A percentile compares a stretch with the other conserved stretches of the same genome.
phyloP scores from a whole-genome alignment of 139 green algal genomes.

The Eudorina sp. region DNA sequence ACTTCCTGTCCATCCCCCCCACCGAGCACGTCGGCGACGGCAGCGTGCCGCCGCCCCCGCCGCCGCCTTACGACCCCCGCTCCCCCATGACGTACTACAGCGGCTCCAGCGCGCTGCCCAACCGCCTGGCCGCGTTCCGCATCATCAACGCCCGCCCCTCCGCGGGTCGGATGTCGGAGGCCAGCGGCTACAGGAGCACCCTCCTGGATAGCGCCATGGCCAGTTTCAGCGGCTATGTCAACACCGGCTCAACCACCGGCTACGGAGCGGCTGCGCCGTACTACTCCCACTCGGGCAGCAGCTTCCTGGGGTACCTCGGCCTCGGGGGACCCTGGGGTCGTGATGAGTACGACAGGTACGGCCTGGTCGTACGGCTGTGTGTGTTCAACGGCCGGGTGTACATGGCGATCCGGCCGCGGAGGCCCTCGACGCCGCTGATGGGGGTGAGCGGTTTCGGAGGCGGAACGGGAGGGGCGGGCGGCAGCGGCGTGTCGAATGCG shows the following conservation, averaged over 20 bases:
- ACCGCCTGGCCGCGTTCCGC: conserved; percentile 33
- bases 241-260: background rate
- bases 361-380: background rate
- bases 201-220: background rate
- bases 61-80: background rate
- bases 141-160: background rate
- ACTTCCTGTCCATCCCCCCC: conserved; percentile 10
- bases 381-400: conserved; percentile 4
- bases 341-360: background rate
- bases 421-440: background rate
- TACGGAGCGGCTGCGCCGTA: background rate
- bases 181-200: background rate
- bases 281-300: background rate
- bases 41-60: conserved; percentile 19
- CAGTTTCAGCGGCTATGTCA: conserved; percentile 10
- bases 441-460: background rate
- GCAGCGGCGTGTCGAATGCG: background rate
- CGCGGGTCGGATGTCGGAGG: background rate
- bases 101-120: background rate
- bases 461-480: too few relatives aligned
- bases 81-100: too few relatives aligned
- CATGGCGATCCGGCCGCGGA: background rate
- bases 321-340: background rate
- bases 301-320: background rate
- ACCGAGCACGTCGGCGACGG: background rate